Base-by-base conservation (phyloP, 2,329 filamentous ascomycete species). In the Colletotrichum lupini region DNA sequence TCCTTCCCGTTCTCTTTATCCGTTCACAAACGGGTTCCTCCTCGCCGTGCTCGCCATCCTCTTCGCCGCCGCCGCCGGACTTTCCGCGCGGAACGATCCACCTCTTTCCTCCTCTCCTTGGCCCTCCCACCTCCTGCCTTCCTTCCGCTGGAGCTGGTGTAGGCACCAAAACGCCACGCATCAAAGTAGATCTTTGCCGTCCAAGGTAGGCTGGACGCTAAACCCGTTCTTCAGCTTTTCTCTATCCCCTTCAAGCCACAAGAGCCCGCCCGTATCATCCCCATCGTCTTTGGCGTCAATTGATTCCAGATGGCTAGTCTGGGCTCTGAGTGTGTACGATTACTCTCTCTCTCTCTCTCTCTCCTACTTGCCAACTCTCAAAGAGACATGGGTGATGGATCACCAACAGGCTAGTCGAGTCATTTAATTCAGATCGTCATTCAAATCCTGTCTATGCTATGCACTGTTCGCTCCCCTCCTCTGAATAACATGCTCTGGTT, bases 381-480 rank as follows among this genome's bases (percentile, higher is more conserved):
- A 26, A 26, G 19, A 49, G 46, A 28, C 42, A 16, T 30, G 24
- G 7, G 49, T 35, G 11, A 35, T 35, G 32, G 32, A 12, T 60
- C 55, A 59, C 8, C 14, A 12, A n/a, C 9, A 32, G 42, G 55
- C 46, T 67, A 46, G 42, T 42, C 68, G 32, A 55, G 26, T 67
- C 67, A 67, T 22, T 62, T 59, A 46, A 52, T 35, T 30, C 55
- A 67, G 35, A 67, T 71, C 24, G 46, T 56, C 53, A 49, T 60
- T 55, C 55, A 67, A 57, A 22, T 60, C 24, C 28, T 42, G 16
- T 32, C 53, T 66, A 58, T 32, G 64, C 68, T 67, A 71, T 28
- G 53, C 67, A 42, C n/a, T 42, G 4, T 52, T 19, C n/a, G 42
- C 42, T 24, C 28, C 30, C 28, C 30, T 55, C 46, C 37, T 22